phyloP scores from a whole-genome alignment of 352 stramenopile genomes.

The Phytophthora constricta region DNA sequence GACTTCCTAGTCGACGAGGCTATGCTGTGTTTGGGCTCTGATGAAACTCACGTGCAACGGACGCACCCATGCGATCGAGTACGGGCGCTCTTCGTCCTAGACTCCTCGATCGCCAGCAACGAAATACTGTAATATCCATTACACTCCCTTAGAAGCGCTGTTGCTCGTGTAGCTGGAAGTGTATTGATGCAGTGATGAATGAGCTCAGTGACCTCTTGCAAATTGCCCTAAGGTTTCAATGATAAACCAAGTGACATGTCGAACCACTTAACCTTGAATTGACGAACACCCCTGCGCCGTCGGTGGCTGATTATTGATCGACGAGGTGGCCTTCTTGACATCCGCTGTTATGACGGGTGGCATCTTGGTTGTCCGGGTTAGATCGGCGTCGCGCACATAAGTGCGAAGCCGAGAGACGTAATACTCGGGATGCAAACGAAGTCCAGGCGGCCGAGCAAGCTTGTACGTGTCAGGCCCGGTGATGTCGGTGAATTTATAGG shows the following conservation, averaged over 20 bases:
- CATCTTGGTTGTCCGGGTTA: not conserved
- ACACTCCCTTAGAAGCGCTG: conserved; percentile 10
- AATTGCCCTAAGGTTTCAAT: conserved; percentile 2
- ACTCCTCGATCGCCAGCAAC: not conserved
- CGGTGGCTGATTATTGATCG: not conserved
- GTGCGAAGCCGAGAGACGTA: conserved; percentile 1
- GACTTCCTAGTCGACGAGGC: not conserved
- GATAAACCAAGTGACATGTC: not conserved
- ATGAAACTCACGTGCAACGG: not conserved
- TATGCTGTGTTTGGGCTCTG: not conserved
- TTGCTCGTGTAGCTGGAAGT: conserved; percentile 4
- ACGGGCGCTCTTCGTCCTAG: too few relatives aligned
- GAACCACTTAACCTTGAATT: conserved; percentile 3
- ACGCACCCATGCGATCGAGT: not conserved
- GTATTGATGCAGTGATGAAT: conserved; percentile 7
- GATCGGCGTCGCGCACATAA: conserved; percentile 4
- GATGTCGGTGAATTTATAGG: not conserved
- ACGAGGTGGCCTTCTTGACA: conserved; percentile 4
- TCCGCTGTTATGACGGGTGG: not conserved
- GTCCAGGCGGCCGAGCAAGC: not conserved
- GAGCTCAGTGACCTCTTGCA: not conserved
- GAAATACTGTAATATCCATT: not conserved
- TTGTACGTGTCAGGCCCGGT: not conserved
- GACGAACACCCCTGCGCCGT: not conserved
- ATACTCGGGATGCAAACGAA: conserved; percentile 8